Base-by-base conservation (phyloP, 2,329 filamentous ascomycete genomes). In the Alternaria hordeiaustralica region DNA sequence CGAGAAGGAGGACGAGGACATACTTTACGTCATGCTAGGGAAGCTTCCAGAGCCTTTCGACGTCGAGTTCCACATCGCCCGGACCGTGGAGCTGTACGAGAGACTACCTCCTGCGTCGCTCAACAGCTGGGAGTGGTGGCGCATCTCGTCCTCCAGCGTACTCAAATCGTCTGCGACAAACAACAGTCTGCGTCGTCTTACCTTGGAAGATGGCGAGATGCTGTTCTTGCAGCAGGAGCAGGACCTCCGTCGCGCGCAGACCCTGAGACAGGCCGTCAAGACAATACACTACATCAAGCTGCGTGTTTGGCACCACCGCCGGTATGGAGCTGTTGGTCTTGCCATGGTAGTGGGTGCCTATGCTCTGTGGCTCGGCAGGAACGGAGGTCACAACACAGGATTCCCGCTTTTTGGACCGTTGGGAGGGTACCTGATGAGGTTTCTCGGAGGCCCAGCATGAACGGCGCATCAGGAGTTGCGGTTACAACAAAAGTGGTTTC, bases 1-100 rank as follows among this genome's bases (percentile, higher is more conserved):
- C n/a, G 88, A 90, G 2, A 80, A 85, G 20, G 92, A 96, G 69
- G 77, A 79, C 36, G 91, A 93, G 7, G 95, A 98, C 74, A 96
- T 99, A 88, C 87, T 99, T 23, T 94, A 97, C 78, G 92, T 90
- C 64, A 90, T 92, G 36, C 87, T 99, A 12, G 93, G 92, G 45
- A 97, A 96, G 79, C 86, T 99, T 7, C 96, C 96, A 1, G 87
- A 89, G 55, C 90, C 90, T 18, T 87, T 97, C 61, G 87, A 96
- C 75, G 83, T 99, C 23, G 95, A 99, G 69, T 84, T 83, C 8
- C 86, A 97, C 56, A 91, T 99, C 66, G 77, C 84, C 18, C 84
- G 86, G 55, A 89, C 95, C 0, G 84, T 88, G 4, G 75, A 77
- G 26, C 85, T 98, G 1, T 91, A 91, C 77, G 79, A 85, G 7